phyloP scores from a whole-genome alignment of 768 basidiomycete species.

The Lactifluus subvellereus region DNA sequence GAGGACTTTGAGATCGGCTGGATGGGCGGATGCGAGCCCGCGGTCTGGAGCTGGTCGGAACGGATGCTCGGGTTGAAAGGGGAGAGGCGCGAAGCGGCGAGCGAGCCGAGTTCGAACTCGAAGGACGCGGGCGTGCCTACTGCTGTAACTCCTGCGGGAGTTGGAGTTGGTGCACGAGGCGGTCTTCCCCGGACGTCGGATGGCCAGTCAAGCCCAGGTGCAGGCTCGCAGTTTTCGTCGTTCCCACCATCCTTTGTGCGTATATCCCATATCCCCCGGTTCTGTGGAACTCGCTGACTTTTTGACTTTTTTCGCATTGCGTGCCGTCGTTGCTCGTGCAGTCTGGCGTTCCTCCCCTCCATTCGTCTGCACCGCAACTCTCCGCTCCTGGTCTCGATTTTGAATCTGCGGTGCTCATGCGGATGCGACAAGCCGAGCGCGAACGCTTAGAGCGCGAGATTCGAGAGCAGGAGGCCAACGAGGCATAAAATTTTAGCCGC shows the following conservation, averaged over 20 bases:
- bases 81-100: not conserved
- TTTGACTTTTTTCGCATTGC: not conserved
- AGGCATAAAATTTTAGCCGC: conserved; percentile 21
- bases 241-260: conserved; percentile 18
- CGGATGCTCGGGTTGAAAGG: conserved; percentile 58
- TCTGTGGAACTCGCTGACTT: not conserved
- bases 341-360: conserved; percentile 17
- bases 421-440: conserved; percentile 75
- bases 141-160: not conserved
- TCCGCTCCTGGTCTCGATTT: conserved; percentile 53
- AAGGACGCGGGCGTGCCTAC: not conserved
- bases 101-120: not conserved
- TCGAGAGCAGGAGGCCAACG: conserved; percentile 56
- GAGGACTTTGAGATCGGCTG: conserved; percentile 64
- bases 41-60: conserved; percentile 65
- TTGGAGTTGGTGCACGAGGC: not conserved
- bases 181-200: not conserved
- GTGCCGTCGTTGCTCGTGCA: not conserved
- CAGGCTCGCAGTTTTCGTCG: conserved; percentile 1
- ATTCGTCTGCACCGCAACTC: conserved; percentile 24
- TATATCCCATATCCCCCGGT: not conserved
- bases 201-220: not conserved
- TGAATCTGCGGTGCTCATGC: conserved; percentile 73
- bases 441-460: conserved; percentile 74
- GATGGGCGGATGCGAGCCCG: conserved; percentile 71